A percentile compares a stretch with the other conserved stretches of the same genome.
Evolutionary conservation across 78 protist species (phyloP).

Genomic region (Dictyostelium intermedium): DNA sequence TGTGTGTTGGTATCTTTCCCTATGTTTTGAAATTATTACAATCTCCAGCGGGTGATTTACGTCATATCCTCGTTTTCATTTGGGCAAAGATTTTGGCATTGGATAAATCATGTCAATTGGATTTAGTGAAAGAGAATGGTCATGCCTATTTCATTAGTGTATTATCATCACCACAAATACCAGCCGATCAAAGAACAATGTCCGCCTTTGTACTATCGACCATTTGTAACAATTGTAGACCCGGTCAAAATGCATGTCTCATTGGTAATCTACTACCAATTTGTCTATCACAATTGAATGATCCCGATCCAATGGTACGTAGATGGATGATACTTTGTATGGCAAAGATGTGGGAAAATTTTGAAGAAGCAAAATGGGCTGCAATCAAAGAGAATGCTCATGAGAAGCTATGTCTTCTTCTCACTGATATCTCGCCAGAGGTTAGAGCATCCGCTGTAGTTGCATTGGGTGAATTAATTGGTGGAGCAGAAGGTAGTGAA

Average conservation of each 20-base stretch:
- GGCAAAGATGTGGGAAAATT: constrained; percentile 88
- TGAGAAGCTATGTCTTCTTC: constrained; percentile 68
- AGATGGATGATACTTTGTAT: constrained; percentile 86
- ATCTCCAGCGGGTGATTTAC: constrained; percentile 80
- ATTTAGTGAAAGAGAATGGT: constrained; percentile 90
- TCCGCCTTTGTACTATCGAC: constrained; percentile 75
- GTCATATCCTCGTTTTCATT: constrained; percentile 91
- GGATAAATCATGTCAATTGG: constrained; percentile 86
- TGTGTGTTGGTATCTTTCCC: constrained; percentile 97
- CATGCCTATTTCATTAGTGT: constrained; percentile 88
- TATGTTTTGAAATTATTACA: constrained; percentile 95
- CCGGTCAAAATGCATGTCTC: constrained; percentile 87
- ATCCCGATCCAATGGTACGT: constrained; percentile 84
- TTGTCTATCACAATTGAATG: constrained; percentile 60
- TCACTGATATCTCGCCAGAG: constrained; percentile 83
- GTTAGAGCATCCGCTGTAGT: constrained; percentile 88
- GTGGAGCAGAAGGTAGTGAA: constrained; percentile 72
- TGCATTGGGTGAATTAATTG: constrained; percentile 84
- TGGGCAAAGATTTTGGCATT: constrained; percentile 92
- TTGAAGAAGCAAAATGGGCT: constrained; percentile 83
- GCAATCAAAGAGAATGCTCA: constrained; percentile 67
- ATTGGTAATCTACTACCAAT: constrained; percentile 63
- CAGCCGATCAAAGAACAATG: constrained; percentile 71
- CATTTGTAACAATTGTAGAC: constrained; percentile 73
- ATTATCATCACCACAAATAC: constrained; percentile 39